Evolutionary conservation across 225 moss, liverwort and hornwort genomes (phyloP), one percentile per base, ranked within the genome.

Genomic region (Lunularia cruciata): DNA sequence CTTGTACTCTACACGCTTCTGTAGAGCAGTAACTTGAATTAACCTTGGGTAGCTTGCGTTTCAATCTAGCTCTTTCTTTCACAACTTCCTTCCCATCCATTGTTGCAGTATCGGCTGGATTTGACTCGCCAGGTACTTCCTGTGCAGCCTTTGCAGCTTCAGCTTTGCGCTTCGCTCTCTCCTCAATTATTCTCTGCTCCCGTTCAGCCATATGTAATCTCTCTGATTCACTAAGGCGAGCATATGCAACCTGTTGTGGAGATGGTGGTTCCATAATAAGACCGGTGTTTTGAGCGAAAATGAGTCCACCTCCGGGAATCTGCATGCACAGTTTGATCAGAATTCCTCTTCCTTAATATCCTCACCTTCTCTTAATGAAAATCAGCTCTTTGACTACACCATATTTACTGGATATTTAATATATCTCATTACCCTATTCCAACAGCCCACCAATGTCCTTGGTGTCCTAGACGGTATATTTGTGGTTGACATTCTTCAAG

Each of bases 211-310:
- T 65, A 48, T 87, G 88, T 43, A 76, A 78, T 31, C 87, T 83
- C 53, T 91, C 86, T 31, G 57, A 35, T 64, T 98, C 93, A 52
- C 87, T 84, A 49, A 82, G 76, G 49, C 85, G 89, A 23, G 89
- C 92, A 78, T 89, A 83, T 43, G 87, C 83, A 30, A 79, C 72
- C 73, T 98, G 93, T 13, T 82, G 74, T 36, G 83, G 70, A 63
- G 98, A 93, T 7, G 98, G 98, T 15, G 87, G 90, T 72, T 98
- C 98, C 78, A 98, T 74, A 58, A 98, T 89, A 15, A 93, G 76
- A 23, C 83, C 77, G 1, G 87, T 92, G 32, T 88, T 89, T 57
- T 81, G 84, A 38, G 84, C 83, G 51, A 84, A 98, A 18, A 98
- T 79, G 23, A 93, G 12, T 72, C 90, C 91, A 26, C 89, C 98